Conservation (phyloP, 2,329 filamentous ascomycete species). For the Fusarium nematophilum region DNA sequence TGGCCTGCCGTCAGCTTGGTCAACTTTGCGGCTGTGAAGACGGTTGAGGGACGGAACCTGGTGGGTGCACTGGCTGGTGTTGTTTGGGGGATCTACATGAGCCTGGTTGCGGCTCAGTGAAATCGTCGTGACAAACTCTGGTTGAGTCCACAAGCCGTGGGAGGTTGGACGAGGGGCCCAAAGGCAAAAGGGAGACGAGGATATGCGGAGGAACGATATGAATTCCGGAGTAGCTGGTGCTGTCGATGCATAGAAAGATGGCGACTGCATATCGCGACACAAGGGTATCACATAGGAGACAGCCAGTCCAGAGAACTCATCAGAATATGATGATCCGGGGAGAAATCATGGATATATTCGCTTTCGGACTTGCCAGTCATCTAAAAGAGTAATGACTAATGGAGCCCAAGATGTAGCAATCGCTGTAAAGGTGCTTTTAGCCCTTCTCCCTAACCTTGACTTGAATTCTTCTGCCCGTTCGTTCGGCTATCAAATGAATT, state of each 20-base stretch:
- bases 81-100: constrained; percentile 80
- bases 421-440: neutral
- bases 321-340: neutral
- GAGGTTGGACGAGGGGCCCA: neutral
- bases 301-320: neutral
- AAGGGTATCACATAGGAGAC: neutral
- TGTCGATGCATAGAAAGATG: neutral
- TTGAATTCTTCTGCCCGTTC: no score
- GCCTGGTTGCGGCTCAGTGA: constrained; percentile 63
- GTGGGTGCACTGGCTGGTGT: constrained; percentile 79
- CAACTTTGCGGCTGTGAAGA: constrained; percentile 76
- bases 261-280: no score
- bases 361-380: neutral
- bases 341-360: neutral
- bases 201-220: neutral
- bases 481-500: neutral
- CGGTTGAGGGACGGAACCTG: constrained; percentile 76
- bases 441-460: no score
- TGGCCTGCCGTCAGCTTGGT: constrained; percentile 78
- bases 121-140: neutral
- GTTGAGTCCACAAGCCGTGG: neutral
- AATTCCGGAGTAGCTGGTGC: neutral
- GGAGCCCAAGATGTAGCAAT: neutral
- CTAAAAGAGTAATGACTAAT: neutral
- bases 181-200: neutral